phyloP scores from a whole-genome alignment of 805 yeast species.

The Teunomyces atbi region DNA sequence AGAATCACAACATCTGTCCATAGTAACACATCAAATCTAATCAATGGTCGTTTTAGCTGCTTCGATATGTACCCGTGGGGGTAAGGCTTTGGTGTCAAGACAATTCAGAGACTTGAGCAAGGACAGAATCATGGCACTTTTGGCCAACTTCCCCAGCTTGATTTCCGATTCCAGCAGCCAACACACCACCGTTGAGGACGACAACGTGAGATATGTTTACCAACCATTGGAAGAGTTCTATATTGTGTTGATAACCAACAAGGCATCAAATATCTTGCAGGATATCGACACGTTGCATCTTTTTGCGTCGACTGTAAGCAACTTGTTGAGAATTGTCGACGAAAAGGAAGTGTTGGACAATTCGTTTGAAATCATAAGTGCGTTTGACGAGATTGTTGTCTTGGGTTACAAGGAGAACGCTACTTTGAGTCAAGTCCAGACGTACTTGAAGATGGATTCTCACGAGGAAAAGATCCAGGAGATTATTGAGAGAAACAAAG shows the following conservation, averaged over 20 bases:
- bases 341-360: conserved; percentile 79
- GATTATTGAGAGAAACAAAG: conserved; percentile 94
- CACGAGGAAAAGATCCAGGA: conserved; percentile 99
- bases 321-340: conserved; percentile 67
- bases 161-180: conserved; percentile 69
- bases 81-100: conserved; percentile 87
- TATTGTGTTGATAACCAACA: conserved; percentile 86
- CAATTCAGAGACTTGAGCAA: conserved; percentile 84
- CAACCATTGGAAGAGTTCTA: conserved; percentile 95
- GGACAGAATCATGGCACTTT: conserved; percentile 80
- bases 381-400: conserved; percentile 90
- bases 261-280: conserved; percentile 86
- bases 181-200: conserved; percentile 93
- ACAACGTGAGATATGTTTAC: conserved; percentile 86
- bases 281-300: conserved; percentile 90
- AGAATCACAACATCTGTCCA: background rate
- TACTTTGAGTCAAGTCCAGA: conserved; percentile 75
- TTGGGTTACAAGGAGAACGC: conserved; percentile 90
- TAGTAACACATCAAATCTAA: background rate
- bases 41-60: conserved; percentile 84
- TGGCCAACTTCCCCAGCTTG: conserved; percentile 82
- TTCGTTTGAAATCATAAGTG: conserved; percentile 85
- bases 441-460: conserved; percentile 94
- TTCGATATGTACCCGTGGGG: conserved; percentile 89
- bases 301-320: conserved; percentile 77